phyloP scores from a whole-genome alignment of 331 rosid species.

The Spiraea crenata region DNA sequence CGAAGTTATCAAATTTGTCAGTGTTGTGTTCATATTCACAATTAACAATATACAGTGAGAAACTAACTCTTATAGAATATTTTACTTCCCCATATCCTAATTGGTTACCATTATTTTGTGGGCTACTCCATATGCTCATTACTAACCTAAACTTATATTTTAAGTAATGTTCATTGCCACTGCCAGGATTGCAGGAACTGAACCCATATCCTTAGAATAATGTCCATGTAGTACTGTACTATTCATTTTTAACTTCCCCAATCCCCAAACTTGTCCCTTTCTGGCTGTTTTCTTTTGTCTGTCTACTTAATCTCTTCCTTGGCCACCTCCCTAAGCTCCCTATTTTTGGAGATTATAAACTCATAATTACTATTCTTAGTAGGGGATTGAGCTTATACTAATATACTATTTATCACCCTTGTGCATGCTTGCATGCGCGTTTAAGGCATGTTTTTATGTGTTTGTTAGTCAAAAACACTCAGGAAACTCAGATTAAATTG shows the following conservation, averaged over 20 bases:
- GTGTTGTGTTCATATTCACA: too few species aligned
- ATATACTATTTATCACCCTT: conserved; percentile 24
- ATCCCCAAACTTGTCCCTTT: conserved; percentile 73
- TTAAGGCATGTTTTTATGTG: conserved; percentile 65
- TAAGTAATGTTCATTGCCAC: conserved; percentile 32
- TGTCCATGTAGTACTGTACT: background rate
- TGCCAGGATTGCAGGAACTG: conserved; percentile 62
- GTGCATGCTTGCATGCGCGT: conserved; percentile 84
- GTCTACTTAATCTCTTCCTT: conserved; percentile 32
- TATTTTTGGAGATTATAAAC: conserved; percentile 56
- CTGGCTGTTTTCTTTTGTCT: conserved; percentile 48
- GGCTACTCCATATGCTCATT: conserved; percentile 6
- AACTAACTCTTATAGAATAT: too few species aligned
- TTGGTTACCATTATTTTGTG: conserved; percentile 13
- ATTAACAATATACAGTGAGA: too few species aligned
- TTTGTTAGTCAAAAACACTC: conserved; percentile 23
- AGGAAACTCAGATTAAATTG: too few species aligned
- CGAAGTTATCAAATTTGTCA: too few species aligned
- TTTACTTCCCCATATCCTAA: too few species aligned
- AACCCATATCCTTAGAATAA: conserved; percentile 44
- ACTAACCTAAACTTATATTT: conserved; percentile 18
- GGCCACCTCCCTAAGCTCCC: conserved; percentile 25
- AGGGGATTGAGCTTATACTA: conserved; percentile 47
- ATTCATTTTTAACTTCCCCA: conserved; percentile 23
- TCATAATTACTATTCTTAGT: conserved; percentile 53